A percentile compares a stretch with the other conserved stretches of the same genome.
Evolutionary conservation across 805 yeast genomes (phyloP).

Genomic region (Hanseniaspora valbyensis): DNA sequence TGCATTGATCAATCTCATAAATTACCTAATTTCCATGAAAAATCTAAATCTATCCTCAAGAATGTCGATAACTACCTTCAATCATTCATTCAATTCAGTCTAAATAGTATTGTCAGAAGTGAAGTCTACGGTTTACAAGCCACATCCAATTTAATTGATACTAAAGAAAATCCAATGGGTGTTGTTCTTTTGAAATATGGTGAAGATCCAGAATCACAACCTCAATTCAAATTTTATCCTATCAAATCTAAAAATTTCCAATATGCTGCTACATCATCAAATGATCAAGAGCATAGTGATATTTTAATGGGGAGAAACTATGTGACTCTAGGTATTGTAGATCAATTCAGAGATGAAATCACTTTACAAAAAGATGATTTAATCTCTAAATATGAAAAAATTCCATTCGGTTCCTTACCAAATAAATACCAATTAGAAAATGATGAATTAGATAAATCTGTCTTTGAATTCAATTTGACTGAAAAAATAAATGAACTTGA

Average conservation of each 20-base stretch:
- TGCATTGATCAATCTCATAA: constrained; percentile 3
- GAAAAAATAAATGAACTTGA: constrained; percentile 24
- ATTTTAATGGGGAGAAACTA: constrained; percentile 8
- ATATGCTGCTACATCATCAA: no score
- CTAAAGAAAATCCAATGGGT: constrained; percentile 22
- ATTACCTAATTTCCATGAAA: background rate
- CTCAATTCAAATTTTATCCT: background rate
- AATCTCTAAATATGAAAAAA: background rate
- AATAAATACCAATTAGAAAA: background rate
- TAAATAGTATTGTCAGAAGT: constrained; percentile 22
- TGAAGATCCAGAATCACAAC: background rate
- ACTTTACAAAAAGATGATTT: background rate
- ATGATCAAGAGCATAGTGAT: no score
- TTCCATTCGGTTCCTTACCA: background rate
- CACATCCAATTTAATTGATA: constrained; percentile 21
- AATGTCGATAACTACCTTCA: constrained; percentile 3
- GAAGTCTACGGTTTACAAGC: constrained; percentile 28
- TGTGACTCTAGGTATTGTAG: constrained; percentile 3
- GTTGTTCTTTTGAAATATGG: constrained; percentile 21
- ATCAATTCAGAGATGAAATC: background rate
- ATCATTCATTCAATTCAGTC: constrained; percentile 17
- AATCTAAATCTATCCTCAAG: background rate
- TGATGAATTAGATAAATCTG: background rate
- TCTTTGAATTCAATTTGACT: constrained; percentile 20
- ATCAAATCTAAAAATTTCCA: no score